phyloP scores from a whole-genome alignment of 192 early-diverging fungal species.

The Podila epicladia region DNA sequence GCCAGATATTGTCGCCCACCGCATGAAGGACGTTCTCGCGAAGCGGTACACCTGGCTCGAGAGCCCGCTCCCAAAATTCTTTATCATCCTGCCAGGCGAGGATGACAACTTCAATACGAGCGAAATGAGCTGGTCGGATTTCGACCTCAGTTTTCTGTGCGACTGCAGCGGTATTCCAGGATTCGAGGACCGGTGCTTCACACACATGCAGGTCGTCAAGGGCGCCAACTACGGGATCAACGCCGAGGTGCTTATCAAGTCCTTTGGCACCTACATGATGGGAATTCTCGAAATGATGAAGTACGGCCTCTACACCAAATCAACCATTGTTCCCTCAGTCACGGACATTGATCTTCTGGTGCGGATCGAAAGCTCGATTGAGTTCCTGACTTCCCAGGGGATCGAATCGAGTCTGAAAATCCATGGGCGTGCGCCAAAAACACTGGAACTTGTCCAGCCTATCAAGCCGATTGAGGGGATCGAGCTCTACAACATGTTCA shows the following conservation, averaged over 20 bases:
- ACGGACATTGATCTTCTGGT: neutral
- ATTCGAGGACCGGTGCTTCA: neutral
- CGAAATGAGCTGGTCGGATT: neutral
- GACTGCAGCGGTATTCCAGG: conserved; percentile 31
- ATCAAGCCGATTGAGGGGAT: conserved; percentile 10
- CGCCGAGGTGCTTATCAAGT: neutral
- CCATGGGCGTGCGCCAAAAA: neutral
- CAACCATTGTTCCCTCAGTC: neutral
- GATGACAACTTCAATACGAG: neutral
- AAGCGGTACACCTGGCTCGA: conserved; percentile 30
- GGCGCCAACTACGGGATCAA: neutral
- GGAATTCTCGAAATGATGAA: conserved; percentile 39
- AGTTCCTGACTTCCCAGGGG: conserved; percentile 25
- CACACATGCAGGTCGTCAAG: conserved; percentile 1
- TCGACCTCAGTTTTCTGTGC: conserved; percentile 23
- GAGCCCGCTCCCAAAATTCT: conserved; percentile 23
- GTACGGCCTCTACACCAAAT: neutral
- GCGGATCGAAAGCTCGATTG: conserved; percentile 24
- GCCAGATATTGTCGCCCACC: conserved; percentile 1
- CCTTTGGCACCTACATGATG: conserved; percentile 23
- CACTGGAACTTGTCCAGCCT: conserved; percentile 17
- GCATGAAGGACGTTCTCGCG: conserved; percentile 13
- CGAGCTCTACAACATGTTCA: conserved; percentile 12
- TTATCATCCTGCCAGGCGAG: conserved; percentile 23
- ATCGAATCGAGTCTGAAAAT: neutral